Conservation (phyloP, 2,329 filamentous ascomycete species). For the Triangularia setosa region DNA sequence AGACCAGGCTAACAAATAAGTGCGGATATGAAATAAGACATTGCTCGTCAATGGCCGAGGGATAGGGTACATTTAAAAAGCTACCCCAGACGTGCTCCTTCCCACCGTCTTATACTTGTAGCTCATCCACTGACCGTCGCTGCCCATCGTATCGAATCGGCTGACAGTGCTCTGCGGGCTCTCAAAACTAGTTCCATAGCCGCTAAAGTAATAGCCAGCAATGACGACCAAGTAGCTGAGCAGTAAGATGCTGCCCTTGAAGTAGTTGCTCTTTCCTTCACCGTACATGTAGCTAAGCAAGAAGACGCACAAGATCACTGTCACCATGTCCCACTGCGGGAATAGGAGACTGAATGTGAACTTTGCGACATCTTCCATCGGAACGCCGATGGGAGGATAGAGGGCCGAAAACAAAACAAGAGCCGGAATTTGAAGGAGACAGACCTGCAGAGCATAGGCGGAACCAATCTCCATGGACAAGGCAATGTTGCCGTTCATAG, state of each 20-base stretch:
- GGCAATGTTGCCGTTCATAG: slow-evolving; percentile 99
- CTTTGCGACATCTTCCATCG: slow-evolving; percentile 41
- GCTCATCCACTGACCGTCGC: slow-evolving; percentile 46
- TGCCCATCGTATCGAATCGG: slow-evolving; percentile 52
- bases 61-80: slow-evolving; percentile 26
- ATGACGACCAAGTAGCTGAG: slow-evolving; percentile 90
- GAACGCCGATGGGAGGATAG: slow-evolving; percentile 40
- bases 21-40: not conserved
- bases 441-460: slow-evolving; percentile 93
- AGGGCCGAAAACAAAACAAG: slow-evolving; percentile 87
- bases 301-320: slow-evolving; percentile 92
- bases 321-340: slow-evolving; percentile 99
- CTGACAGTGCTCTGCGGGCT: slow-evolving; percentile 38
- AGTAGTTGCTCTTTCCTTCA: slow-evolving; percentile 99
- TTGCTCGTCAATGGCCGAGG: not conserved
- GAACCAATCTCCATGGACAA: slow-evolving; percentile 99
- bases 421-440: slow-evolving; percentile 87
- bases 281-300: slow-evolving; percentile 96
- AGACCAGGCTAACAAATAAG: not conserved
- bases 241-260: slow-evolving; percentile 95
- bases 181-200: slow-evolving; percentile 42
- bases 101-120: slow-evolving; percentile 51
- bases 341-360: slow-evolving; percentile 86
- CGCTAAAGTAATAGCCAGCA: slow-evolving; percentile 84
- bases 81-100: slow-evolving; percentile 38